Evolutionary conservation across 768 basidiomycete genomes (phyloP).

Genomic region (Trametes coccinea): DNA sequence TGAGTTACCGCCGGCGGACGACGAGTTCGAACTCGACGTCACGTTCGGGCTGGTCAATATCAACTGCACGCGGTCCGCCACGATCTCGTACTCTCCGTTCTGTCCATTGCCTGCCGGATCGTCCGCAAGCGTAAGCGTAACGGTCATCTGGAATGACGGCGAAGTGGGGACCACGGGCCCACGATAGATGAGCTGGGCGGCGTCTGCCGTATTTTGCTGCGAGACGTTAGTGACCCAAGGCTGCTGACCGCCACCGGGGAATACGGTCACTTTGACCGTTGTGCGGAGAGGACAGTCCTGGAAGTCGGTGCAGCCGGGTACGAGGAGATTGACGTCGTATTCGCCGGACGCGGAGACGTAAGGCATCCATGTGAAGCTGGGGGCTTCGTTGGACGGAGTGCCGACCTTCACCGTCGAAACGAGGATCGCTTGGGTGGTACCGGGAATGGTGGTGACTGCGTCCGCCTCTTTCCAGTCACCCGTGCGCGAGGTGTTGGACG

Average conservation of each 20-base stretch:
- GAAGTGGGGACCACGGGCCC: constrained; percentile 82
- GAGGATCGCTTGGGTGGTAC: constrained; percentile 75
- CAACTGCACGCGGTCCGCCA: constrained; percentile 86
- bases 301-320: constrained; percentile 84
- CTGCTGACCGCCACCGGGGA: constrained; percentile 66
- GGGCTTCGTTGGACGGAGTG: constrained; percentile 58
- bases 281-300: constrained; percentile 82
- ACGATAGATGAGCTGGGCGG: constrained; percentile 64
- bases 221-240: constrained; percentile 72
- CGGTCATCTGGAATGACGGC: constrained; percentile 66
- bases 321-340: constrained; percentile 80
- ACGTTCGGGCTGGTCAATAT: constrained; percentile 63
- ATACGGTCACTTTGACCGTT: constrained; percentile 78
- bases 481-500: constrained; percentile 67
- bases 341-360: constrained; percentile 88
- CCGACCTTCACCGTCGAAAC: constrained; percentile 66
- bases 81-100: constrained; percentile 71
- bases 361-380: constrained; percentile 87
- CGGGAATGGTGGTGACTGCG: constrained; percentile 74
- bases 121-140: constrained; percentile 73
- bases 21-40: constrained; percentile 33
- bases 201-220: constrained; percentile 69
- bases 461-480: constrained; percentile 69
- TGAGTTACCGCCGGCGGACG: constrained; percentile 34
- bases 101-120: constrained; percentile 62